Evolutionary conservation across 2,329 filamentous ascomycete genomes (phyloP).

Genomic region (Fusarium sp.): DNA sequence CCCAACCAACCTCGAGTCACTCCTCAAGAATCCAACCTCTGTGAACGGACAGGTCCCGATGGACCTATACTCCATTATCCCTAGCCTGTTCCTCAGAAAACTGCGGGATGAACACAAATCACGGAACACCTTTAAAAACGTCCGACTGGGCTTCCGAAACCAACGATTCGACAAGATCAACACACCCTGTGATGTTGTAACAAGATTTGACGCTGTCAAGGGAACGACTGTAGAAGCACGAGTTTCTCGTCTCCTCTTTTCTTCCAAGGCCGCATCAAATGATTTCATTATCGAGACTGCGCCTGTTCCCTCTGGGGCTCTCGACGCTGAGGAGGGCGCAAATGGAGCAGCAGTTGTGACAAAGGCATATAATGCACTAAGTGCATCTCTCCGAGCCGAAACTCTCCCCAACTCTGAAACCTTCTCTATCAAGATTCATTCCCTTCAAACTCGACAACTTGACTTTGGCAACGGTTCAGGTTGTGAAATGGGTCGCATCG

Average conservation of each 20-base stretch:
- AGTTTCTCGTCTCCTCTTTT: background rate
- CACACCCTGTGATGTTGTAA: background rate
- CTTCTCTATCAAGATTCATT: background rate
- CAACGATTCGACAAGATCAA: conserved; percentile 1
- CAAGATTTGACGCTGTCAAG: background rate
- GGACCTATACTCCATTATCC: background rate
- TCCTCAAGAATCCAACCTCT: conserved; percentile 58
- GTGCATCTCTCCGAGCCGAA: background rate
- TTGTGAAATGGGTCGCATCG: background rate
- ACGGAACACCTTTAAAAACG: background rate
- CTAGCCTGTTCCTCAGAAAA: background rate
- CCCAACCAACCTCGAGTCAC: conserved; percentile 69
- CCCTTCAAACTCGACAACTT: background rate
- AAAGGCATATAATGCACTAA: background rate
- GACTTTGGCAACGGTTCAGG: background rate
- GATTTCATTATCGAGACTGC: background rate
- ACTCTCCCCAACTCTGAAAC: background rate
- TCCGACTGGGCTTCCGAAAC: background rate
- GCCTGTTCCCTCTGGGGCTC: background rate
- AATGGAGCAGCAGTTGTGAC: background rate
- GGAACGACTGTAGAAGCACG: background rate
- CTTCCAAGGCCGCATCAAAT: background rate
- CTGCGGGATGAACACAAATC: background rate
- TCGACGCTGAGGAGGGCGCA: background rate
- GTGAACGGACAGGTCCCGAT: background rate